A percentile compares a stretch with the other conserved stretches of the same genome.
Conservation (phyloP, 129 eudicot species). For the Glebionis coronaria region DNA sequence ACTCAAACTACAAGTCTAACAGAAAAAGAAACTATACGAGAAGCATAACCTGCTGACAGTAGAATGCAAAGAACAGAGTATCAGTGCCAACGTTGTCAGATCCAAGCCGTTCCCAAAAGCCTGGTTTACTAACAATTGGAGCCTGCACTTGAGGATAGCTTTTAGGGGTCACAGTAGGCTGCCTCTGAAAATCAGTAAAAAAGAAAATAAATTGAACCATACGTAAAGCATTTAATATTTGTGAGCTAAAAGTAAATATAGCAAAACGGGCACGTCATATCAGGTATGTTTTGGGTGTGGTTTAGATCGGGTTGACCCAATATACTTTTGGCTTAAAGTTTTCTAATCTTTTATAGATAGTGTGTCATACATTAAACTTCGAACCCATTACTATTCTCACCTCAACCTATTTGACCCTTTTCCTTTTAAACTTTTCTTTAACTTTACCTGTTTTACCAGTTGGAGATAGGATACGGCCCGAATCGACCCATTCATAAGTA, state of each 20-base stretch:
- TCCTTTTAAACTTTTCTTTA: neutral
- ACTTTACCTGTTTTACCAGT: neutral
- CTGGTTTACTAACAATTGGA: slow-evolving; percentile 66
- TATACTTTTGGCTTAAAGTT: neutral
- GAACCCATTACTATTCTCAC: slow-evolving; percentile 1
- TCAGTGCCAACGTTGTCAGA: slow-evolving; percentile 62
- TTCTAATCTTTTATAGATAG: neutral
- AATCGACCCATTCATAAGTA: neutral
- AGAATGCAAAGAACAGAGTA: slow-evolving; percentile 73
- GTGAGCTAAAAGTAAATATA: neutral
- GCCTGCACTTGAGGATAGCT: slow-evolving; percentile 87
- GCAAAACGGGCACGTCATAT: neutral
- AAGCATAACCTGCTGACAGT: slow-evolving; percentile 59
- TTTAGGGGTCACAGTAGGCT: slow-evolving; percentile 71
- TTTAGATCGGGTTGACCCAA: neutral
- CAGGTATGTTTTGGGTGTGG: neutral
- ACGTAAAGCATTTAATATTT: slow-evolving; percentile 1
- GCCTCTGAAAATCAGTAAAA: slow-evolving; percentile 48
- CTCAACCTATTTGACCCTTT: slow-evolving; percentile 10
- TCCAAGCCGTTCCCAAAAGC: slow-evolving; percentile 31
- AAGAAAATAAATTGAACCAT: neutral
- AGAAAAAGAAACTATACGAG: neutral
- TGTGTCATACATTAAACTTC: neutral
- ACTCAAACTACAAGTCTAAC: too few species aligned
- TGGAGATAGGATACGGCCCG: neutral